phyloP scores from a whole-genome alignment of 495 filamentous ascomycete species.

The Collariella sp. region DNA sequence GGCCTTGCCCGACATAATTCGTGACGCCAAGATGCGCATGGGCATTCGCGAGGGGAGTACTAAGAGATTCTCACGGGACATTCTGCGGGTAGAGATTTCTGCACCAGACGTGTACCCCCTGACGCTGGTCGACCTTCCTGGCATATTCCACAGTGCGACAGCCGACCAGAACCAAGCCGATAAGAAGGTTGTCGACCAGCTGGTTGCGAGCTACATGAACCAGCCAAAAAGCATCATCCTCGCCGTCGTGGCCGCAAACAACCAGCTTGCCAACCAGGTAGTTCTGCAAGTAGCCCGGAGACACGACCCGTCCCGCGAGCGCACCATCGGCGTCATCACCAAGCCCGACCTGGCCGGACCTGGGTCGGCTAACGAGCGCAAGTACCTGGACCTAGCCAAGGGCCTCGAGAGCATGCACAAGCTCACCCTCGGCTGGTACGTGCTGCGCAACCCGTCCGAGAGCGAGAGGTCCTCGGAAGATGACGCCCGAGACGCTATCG shows the following conservation, averaged over 20 bases:
- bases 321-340: conserved; percentile 51
- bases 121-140: conserved; percentile 59
- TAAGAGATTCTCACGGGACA: conserved; percentile 47
- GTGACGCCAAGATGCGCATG: conserved; percentile 34
- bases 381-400: conserved; percentile 11
- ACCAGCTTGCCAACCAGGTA: conserved; percentile 42
- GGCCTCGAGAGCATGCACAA: conserved; percentile 12
- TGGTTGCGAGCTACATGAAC: conserved; percentile 52
- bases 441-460: conserved; percentile 52
- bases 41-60: conserved; percentile 17
- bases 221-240: conserved; percentile 49
- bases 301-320: conserved; percentile 37
- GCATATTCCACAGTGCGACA: conserved; percentile 44
- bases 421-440: conserved; percentile 48
- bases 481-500: conserved; percentile 31
- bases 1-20: conserved; percentile 38
- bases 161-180: conserved; percentile 35
- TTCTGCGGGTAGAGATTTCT: conserved; percentile 54
- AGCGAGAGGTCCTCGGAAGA: conserved; percentile 24
- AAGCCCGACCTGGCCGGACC: conserved; percentile 16
- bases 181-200: conserved; percentile 39
- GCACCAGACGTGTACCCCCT: conserved; percentile 54
- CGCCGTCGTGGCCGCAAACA: conserved; percentile 47
- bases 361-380: conserved; percentile 4
- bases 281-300: conserved; percentile 36